Base-by-base conservation (phyloP, 306 rosid genomes). In the Vigna reflexopilosa region DNA sequence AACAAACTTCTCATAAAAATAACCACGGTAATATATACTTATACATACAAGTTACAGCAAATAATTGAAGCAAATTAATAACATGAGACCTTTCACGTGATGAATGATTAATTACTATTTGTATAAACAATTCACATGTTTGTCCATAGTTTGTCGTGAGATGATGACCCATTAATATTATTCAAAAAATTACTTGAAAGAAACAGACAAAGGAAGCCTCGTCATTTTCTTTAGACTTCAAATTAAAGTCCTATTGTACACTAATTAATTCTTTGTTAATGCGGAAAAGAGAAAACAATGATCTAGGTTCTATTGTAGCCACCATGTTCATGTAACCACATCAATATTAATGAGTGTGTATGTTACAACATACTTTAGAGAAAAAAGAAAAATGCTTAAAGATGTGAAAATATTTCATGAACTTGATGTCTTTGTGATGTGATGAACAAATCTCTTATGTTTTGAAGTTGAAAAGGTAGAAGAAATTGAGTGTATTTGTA, bases 81-180 rank as follows among this genome's bases (percentile, higher is more conserved):
- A 61, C 12, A 11, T 7, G 42, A 30, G 6, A 32, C 67, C 32
- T 61, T 61, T 11, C 67, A 30, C 45, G 13, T 61, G 77, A 81
- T 77, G 59, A 50, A 70, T 72, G 74, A 67, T 58, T 81, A n/a
- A 32, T 73, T 42, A 57, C 17, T 64, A 51, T 80, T 65, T 48
- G 68, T 15, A 76, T 80, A 80, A 82, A 44, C 32, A 70, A 81
- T 24, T 55, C 49, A 68, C 48, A 48, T 48, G 58, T 38, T 40
- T 66, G 50, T 70, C 73, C 66, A 59, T 62, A 44, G 22, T 61
- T 62, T 61, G 44, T 72, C 48, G 8, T 26, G 59, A 44, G 62
- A 71, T 19, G 76, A 76, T 66, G 83, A 77, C 51, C 65, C 66
- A 50, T 72, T 77, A 32, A 15, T 6, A 59, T 72, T 77, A 59